phyloP scores from a whole-genome alignment of 331 rosid species.

The Acacia pycnantha region DNA sequence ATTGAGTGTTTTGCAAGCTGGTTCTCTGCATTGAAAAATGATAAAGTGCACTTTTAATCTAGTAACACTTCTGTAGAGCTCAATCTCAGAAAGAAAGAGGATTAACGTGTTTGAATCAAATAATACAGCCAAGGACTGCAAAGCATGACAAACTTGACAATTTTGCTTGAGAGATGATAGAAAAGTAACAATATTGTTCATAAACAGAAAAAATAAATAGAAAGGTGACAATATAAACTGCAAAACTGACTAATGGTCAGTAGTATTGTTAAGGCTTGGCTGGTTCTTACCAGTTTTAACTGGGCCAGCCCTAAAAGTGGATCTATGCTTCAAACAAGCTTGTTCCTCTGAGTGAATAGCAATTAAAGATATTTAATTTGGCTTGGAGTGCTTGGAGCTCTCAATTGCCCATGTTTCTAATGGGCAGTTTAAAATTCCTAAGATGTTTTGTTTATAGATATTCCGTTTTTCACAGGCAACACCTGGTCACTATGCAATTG shows the following conservation, averaged over 20 bases:
- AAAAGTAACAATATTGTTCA: neutral
- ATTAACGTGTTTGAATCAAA: neutral
- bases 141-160: neutral
- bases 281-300: neutral
- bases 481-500: slow-evolving; percentile 92
- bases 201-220: neutral
- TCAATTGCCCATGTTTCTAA: neutral
- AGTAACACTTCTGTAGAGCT: neutral
- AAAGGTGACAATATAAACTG: neutral
- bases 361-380: neutral
- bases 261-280: neutral
- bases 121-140: neutral
- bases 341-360: neutral
- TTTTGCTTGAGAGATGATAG: neutral
- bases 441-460: slow-evolving; percentile 23
- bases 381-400: neutral
- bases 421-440: slow-evolving; percentile 4
- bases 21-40: slow-evolving; percentile 9
- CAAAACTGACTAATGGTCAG: neutral
- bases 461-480: slow-evolving; percentile 62
- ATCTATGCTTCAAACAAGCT: neutral
- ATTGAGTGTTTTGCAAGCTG: neutral
- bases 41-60: neutral
- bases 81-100: neutral
- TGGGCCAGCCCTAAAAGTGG: neutral